These are phyloP conservation scores for Jamesozyma piceae DNA, from an alignment of 805 yeast genomes.

Conservation along the genomic window DNA sequence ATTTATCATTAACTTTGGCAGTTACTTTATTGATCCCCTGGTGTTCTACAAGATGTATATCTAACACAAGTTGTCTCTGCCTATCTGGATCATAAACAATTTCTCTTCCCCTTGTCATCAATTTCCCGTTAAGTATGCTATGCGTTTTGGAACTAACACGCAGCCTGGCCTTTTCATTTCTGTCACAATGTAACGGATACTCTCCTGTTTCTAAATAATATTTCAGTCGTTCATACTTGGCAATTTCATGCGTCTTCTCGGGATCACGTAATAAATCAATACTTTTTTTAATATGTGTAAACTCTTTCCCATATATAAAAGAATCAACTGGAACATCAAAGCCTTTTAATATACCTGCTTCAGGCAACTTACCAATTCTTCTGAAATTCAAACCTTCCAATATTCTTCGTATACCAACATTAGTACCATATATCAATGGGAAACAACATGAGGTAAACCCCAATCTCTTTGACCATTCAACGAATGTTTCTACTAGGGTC, in stretches of 20 bases:
- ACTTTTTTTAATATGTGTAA: conserved; percentile 39
- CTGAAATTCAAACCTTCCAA: conserved; percentile 70
- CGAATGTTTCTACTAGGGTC: conserved; percentile 69
- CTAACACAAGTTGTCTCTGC: conserved; percentile 66
- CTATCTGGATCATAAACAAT: conserved; percentile 70
- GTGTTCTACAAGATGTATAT: conserved; percentile 60
- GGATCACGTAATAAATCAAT: conserved; percentile 25
- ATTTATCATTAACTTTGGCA: conserved; percentile 61
- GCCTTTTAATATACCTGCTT: conserved; percentile 84
- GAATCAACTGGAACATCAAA: conserved; percentile 82
- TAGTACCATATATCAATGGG: conserved; percentile 81
- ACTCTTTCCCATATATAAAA: conserved; percentile 71
- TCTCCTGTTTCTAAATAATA: conserved; percentile 73
- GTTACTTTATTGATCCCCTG: conserved; percentile 88
- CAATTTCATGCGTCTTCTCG: conserved; percentile 21
- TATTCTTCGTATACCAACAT: conserved; percentile 70
- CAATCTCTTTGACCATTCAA: conserved; percentile 84
- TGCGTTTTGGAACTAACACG: conserved; percentile 69
- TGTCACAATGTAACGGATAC: conserved; percentile 74
- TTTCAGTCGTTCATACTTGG: conserved; percentile 66
- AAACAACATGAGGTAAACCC: conserved; percentile 82
- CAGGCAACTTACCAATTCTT: conserved; percentile 67
- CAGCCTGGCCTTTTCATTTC: conserved; percentile 81
- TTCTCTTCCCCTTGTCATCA: conserved; percentile 69
- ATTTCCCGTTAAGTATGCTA: conserved; percentile 56